Evolutionary conservation across 2,329 filamentous ascomycete species (phyloP), one percentile per base, ranked within the genome.

Genomic region (Hypoxylon sp.): DNA sequence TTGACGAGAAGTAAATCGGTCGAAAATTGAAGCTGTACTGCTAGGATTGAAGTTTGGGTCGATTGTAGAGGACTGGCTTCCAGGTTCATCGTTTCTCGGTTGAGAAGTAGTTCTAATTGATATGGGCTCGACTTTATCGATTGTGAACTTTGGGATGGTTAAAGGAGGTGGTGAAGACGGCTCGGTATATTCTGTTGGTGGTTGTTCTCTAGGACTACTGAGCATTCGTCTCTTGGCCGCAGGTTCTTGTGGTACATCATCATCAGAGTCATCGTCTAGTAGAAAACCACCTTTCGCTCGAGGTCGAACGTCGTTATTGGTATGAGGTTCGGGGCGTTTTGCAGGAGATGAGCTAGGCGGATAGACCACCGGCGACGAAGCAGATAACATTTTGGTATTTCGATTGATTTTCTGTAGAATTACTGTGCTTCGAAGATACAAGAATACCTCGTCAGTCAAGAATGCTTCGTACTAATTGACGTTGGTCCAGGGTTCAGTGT

Each of bases 301-400:
- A 7, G 67, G 64, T 48, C 69, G 73, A 30, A 62, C 41, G 15
- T 69, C 68, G 12, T 61, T 58, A n/a, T 62, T 59, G 44, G 70
- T 63, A 42, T 68, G 59, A 17, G 68, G 64, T 45, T 70, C 67
- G 23, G 71, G 57, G 27, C 75, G 69, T 62, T 78, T 78, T 7
- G 70, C 16, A 8, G 51, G 67, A 37, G 71, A 69, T 19, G 82
- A 81, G 63, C 75, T 82, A 5, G 74, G 69, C 2, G 82, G 81
- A 51, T 82, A 82, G 17, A 74, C 65, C 13, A 84, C 69, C 2
- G 84, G 81, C 9, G 85, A 86, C 5, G 85, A 86, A 27, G 80
- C 75, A 26, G 79, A 75, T 17, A 82, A 72, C 83, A 88, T 88
- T 31, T 62, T 74, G n/a, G n/a, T n/a, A n/a, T n/a, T n/a, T n/a